phyloP scores from a whole-genome alignment of 139 green algal genomes.

The Chlorella sp. region DNA sequence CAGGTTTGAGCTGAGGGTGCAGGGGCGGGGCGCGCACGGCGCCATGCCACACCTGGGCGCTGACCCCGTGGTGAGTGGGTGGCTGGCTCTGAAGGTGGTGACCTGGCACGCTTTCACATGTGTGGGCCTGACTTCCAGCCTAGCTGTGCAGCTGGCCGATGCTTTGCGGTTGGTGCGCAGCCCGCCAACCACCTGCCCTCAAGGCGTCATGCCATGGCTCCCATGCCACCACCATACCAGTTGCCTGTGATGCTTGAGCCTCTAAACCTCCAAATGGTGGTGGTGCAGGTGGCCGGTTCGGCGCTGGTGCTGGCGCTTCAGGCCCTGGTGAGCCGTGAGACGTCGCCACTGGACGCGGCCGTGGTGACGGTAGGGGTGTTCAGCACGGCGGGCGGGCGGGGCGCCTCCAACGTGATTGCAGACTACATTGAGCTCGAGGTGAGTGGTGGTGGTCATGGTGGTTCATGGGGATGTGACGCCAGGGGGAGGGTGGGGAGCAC shows the following conservation, averaged over 20 bases:
- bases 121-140: too few relatives aligned
- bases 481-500: too few relatives aligned
- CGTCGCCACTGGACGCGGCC: constrained; percentile 62
- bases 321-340: constrained; percentile 55
- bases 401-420: constrained; percentile 83
- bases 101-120: too few relatives aligned
- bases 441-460: too few relatives aligned
- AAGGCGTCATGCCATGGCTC: neutral
- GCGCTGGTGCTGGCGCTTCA: constrained; percentile 68
- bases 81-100: neutral
- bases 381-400: constrained; percentile 53
- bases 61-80: constrained; percentile 59
- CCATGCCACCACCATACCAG: neutral
- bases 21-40: constrained; percentile 73
- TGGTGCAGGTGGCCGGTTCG: constrained; percentile 42
- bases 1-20: constrained; percentile 59
- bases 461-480: too few relatives aligned
- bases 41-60: constrained; percentile 75
- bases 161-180: too few relatives aligned
- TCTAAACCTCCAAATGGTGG: neutral
- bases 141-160: too few relatives aligned
- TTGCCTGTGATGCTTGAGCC: neutral
- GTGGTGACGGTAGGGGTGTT: constrained; percentile 69
- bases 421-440: too few relatives aligned
- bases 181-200: too few relatives aligned